Evolutionary conservation across 352 stramenopile genomes (phyloP).

Genomic region (Globisporangium irregulare): DNA sequence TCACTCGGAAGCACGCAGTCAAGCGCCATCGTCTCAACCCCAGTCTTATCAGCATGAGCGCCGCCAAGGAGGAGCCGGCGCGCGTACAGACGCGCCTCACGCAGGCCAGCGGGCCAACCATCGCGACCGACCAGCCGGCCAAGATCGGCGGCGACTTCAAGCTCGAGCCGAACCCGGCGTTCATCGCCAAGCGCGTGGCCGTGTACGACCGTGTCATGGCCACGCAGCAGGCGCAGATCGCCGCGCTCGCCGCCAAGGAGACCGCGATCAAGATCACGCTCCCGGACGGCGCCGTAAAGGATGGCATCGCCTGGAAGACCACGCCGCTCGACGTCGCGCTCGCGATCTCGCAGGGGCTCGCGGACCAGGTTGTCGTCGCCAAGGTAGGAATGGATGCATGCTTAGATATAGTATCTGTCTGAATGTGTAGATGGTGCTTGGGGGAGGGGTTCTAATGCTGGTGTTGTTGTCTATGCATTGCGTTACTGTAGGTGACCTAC

Average conservation of each 20-base stretch:
- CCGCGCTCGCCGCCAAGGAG: slow-evolving; percentile 76
- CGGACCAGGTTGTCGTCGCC: slow-evolving; percentile 91
- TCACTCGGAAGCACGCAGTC: not conserved
- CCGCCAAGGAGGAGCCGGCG: slow-evolving; percentile 26
- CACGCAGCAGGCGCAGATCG: slow-evolving; percentile 61
- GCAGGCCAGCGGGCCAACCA: slow-evolving; percentile 65
- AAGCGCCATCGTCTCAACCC: not conserved
- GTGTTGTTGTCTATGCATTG: not conserved
- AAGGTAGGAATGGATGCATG: slow-evolving; percentile 11
- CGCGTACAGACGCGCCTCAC: slow-evolving; percentile 80
- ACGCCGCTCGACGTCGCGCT: slow-evolving; percentile 96
- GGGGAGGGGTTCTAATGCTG: not conserved
- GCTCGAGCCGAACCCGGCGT: slow-evolving; percentile 79
- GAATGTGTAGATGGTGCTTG: not conserved
- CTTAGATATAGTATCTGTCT: not conserved
- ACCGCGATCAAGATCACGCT: slow-evolving; percentile 95
- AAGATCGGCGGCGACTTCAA: slow-evolving; percentile 87
- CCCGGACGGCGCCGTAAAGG: slow-evolving; percentile 93
- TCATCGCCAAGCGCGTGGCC: slow-evolving; percentile 67
- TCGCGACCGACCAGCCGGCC: slow-evolving; percentile 39
- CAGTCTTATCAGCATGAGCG: slow-evolving; percentile 12
- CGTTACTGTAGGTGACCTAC: slow-evolving; percentile 77
- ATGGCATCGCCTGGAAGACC: slow-evolving; percentile 92
- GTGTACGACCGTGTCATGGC: slow-evolving; percentile 89
- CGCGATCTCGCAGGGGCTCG: slow-evolving; percentile 94